Percentiles rank a stretch among this genome's conserved stretches.
Conservation (phyloP, 2,329 filamentous ascomycete genomes). For the Triangularia setosa region DNA sequence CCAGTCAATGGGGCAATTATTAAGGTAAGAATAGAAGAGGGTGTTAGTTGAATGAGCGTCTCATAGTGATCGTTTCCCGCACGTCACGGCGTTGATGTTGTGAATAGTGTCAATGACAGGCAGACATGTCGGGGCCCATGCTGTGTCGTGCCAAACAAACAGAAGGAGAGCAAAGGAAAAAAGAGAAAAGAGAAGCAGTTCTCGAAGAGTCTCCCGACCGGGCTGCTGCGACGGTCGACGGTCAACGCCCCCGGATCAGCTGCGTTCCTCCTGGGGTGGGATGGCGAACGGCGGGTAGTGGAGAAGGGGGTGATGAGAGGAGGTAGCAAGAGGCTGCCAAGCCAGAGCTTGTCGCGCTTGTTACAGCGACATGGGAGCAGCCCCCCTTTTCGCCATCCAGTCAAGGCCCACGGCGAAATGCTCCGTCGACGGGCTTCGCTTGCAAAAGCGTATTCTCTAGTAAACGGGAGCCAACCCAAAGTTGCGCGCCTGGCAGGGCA, state of each 20-base stretch:
- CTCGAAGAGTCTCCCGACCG: slow-evolving; percentile 2
- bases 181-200: slow-evolving; percentile 8
- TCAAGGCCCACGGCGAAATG: background rate
- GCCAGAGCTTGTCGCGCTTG: slow-evolving; percentile 7
- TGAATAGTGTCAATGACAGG: slow-evolving; percentile 23
- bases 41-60: slow-evolving; percentile 32
- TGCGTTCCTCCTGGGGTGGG: background rate
- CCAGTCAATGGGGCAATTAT: slow-evolving; percentile 46
- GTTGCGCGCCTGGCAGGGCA: background rate
- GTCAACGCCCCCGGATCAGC: slow-evolving; percentile 2
- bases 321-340: slow-evolving; percentile 5
- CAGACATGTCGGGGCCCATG: slow-evolving; percentile 19
- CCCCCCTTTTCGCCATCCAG: background rate
- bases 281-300: background rate
- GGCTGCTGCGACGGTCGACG: background rate
- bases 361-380: background rate
- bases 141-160: slow-evolving; percentile 17
- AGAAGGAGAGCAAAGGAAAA: slow-evolving; percentile 9
- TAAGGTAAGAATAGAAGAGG: slow-evolving; percentile 29
- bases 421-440: background rate
- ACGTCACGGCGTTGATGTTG: slow-evolving; percentile 20
- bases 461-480: background rate
- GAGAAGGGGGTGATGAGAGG: slow-evolving; percentile 6
- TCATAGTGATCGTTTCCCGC: slow-evolving; percentile 26
- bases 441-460: background rate